Evolutionary conservation across 495 filamentous ascomycete genomes (phyloP), one percentile per base, ranked within the genome.

Genomic region (Neurospora sp.): DNA sequence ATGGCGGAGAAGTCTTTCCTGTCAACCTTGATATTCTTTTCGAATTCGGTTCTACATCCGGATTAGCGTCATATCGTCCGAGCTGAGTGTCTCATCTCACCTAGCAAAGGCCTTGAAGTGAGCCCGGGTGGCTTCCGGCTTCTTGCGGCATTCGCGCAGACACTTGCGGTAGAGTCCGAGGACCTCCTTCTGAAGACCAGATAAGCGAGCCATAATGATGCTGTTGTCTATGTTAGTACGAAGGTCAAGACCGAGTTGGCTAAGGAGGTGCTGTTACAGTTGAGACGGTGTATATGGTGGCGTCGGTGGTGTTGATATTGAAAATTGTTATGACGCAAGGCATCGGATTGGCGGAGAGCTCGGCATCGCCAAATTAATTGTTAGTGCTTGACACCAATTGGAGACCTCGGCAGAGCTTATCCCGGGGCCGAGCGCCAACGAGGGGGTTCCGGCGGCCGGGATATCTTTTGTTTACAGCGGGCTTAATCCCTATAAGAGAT

Each of bases 151-250:
- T 76, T 91, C 92, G 69, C 94, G 87, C 38, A 99, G 85, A 76
- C 94, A 98, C 76, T 89, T 88, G 68, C 94, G 90, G 77, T 98
- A 99, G 10, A 99, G 88, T 42, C 89, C 85, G 48, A 98, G 81
- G 9, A 99, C 94, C 71, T 96, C 92, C 78, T 89, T 90, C 78
- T 99, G 96, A n/a, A 98, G 85, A 42, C 96, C 96, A 9, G 95
- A 96, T 22, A 92, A 86, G 78, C 89, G 87, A 14, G 27, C 53
- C 53, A 65, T 65, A 18, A 1, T 35, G 14, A 65, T 65, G 3
- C 53, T 65, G 53, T 18, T 27, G 14, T 9, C 6, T 31, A 6
- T 61, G 27, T 61, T 35, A 61, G 53, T 53, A n/a, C 18, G 7
- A n/a, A n/a, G 18, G 3, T 53, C 4, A 22, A 53, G 45, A 22